Base-by-base conservation (phyloP, 345 rosid genomes). In the Hirschfeldia incana region DNA sequence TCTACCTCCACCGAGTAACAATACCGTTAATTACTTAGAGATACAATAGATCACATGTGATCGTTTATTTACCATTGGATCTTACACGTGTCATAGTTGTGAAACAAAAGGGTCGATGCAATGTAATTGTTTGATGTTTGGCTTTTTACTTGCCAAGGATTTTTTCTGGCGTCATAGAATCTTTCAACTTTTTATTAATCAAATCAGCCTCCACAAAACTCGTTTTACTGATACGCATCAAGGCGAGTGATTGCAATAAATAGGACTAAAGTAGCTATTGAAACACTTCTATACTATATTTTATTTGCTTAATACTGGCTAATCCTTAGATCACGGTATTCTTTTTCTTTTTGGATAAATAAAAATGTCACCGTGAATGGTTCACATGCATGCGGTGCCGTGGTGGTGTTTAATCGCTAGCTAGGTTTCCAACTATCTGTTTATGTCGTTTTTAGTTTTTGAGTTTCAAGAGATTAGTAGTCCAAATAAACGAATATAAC, bases 1-100 rank as follows among this genome's bases (percentile, higher is more conserved):
- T 72, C 76, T 57, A 78, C 72, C 66, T 55, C 81, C 76, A 78
- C 76, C 51, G 67, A 78, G 53, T 73, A 72, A 65, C 68, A n/a
- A 68, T 72, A 78, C 81, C 76, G 71, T 78, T 39, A 65, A 72
- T 72, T 71, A 39, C 67, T 60, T 58, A 26, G 72, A 37, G 15
- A 71, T 39, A 72, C 51, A 70, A 59, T 11, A 17, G 77, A 65
- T 76, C 81, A 2, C 4, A 3, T 51, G 58, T 51, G 58, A 32
- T 13, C 2, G 16, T 8, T 4, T 12, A n/a, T 68, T 63, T 29
- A 57, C 82, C 78, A 77, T 67, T 26, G 5, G 82, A 73, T 78
- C 11, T 8, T 46, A 78, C 77, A 78, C 57, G 77, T 78, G 82
- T 78, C 77, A 2, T 1, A 44, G 17, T 17, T 59, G 5, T 58